phyloP scores from a whole-genome alignment of 73 alveolate species.

The Tetrahymena elliotti region DNA sequence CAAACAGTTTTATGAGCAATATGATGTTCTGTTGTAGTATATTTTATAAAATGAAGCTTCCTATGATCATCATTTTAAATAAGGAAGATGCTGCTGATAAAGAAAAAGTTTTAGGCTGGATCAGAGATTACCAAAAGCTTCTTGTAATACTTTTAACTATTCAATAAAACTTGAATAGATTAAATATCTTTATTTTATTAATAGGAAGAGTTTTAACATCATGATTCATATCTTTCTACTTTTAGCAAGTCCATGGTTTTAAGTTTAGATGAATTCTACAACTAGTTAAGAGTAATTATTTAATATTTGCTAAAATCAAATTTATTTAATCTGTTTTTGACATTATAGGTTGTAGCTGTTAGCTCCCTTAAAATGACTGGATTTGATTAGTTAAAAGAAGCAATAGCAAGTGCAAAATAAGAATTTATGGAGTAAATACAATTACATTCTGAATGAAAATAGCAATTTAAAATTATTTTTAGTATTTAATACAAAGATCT shows the following conservation, averaged over 20 bases:
- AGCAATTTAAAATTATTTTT: not conserved
- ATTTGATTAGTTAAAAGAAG: slow-evolving; percentile 15
- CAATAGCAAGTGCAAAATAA: not conserved
- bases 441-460: not conserved
- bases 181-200: not conserved
- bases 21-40: slow-evolving; percentile 87
- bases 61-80: slow-evolving; percentile 82
- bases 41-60: slow-evolving; percentile 85
- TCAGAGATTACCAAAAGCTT: not conserved
- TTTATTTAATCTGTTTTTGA: not conserved
- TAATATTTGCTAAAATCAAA: not conserved
- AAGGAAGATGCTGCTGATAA: slow-evolving; percentile 70
- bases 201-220: slow-evolving; percentile 1
- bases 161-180: not conserved
- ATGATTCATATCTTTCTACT: slow-evolving; percentile 25
- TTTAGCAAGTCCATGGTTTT: slow-evolving; percentile 38
- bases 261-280: slow-evolving; percentile 34
- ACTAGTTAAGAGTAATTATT: not conserved
- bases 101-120: slow-evolving; percentile 22
- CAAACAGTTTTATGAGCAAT: slow-evolving; percentile 94
- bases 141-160: not conserved
- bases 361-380: slow-evolving; percentile 26
- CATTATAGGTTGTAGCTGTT: not conserved
- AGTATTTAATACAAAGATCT: not conserved
- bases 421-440: slow-evolving; percentile 4